Evolutionary conservation across 1,284 basidiomycete species (phyloP).

Genomic region (Coriolopsis trogii): DNA sequence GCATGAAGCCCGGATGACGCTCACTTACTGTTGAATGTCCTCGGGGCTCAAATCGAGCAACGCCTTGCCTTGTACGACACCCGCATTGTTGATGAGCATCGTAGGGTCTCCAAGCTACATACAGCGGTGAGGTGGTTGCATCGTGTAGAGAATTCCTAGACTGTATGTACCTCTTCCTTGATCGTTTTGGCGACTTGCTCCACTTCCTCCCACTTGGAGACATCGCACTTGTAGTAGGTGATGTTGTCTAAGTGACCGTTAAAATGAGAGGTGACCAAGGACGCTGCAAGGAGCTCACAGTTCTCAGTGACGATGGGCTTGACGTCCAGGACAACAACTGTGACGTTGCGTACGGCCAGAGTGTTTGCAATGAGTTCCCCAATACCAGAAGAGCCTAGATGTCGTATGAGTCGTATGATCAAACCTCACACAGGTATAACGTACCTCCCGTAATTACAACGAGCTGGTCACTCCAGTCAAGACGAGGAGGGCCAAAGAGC

Average conservation of each 20-base stretch:
- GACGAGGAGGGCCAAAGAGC: slow-evolving; percentile 55
- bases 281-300: slow-evolving; percentile 44
- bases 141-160: not conserved
- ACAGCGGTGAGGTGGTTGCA: no score
- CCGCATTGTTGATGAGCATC: slow-evolving; percentile 93
- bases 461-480: slow-evolving; percentile 86
- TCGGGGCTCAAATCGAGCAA: slow-evolving; percentile 77
- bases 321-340: slow-evolving; percentile 85
- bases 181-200: slow-evolving; percentile 71
- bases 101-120: slow-evolving; percentile 84
- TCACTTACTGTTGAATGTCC: slow-evolving; percentile 79
- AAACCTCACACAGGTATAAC: not conserved
- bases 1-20: not conserved
- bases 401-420: not conserved
- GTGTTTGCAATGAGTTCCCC: slow-evolving; percentile 86
- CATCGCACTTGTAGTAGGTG: slow-evolving; percentile 84
- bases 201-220: slow-evolving; percentile 86
- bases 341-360: slow-evolving; percentile 78
- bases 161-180: slow-evolving; percentile 72
- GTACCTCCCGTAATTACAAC: slow-evolving; percentile 89
- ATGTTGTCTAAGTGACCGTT: slow-evolving; percentile 63
- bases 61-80: slow-evolving; percentile 89
- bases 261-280: not conserved
- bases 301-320: slow-evolving; percentile 77
- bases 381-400: slow-evolving; percentile 84